Conservation (phyloP, 768 basidiomycete genomes). For the Mrakia gelida region DNA sequence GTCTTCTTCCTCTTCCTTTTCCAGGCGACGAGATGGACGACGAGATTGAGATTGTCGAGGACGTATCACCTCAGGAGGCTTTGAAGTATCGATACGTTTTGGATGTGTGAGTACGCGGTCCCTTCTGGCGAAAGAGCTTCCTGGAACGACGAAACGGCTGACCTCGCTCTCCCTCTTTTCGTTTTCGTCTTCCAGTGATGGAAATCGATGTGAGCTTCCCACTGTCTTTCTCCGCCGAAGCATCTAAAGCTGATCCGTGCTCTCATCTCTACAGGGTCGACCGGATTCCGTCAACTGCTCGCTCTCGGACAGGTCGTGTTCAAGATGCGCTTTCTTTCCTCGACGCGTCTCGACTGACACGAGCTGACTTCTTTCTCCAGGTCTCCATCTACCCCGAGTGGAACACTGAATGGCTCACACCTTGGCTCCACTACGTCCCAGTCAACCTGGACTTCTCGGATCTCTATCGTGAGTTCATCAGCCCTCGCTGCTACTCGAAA, state of each 20-base stretch:
- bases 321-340: background rate
- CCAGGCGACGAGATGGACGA: background rate
- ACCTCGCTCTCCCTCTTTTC: background rate
- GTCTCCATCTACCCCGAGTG: conserved; percentile 42
- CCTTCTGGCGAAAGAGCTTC: background rate
- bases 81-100: background rate
- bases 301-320: conserved; percentile 7
- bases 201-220: background rate
- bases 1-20: background rate
- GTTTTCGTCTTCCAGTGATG: background rate
- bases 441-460: conserved; percentile 37
- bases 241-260: background rate
- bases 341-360: background rate
- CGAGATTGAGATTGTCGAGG: background rate
- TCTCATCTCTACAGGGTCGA: background rate
- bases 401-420: conserved; percentile 42
- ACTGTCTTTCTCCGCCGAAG: too few relatives aligned
- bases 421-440: conserved; percentile 44
- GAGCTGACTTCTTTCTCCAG: conserved; percentile 24
- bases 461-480: too few relatives aligned
- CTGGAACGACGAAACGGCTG: background rate
- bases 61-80: background rate
- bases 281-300: conserved; percentile 1
- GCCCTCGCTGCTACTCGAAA: too few relatives aligned
- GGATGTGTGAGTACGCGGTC: background rate